Evolutionary conservation across 441 rosid species (phyloP), one percentile per base, ranked within the genome.

Genomic region (Populus hybrid): DNA sequence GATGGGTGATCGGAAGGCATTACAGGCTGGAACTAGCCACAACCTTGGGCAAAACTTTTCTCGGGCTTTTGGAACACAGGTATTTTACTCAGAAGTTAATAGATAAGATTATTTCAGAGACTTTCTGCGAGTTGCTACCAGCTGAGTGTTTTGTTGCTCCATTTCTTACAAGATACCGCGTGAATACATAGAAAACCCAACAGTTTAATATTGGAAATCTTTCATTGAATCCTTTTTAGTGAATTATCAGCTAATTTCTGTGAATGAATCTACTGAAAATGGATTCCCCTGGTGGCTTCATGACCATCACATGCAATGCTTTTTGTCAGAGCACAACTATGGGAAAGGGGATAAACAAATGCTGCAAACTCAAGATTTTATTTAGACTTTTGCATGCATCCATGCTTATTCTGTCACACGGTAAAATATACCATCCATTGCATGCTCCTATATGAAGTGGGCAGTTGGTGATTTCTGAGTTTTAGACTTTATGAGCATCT

Each of bases 1-100:
- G 98, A 95, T 95, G 99, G 98, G 98, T 78, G 99, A 95, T 84
- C 82, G 88, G 67, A 95, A 92, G 83, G 99, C 98, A 65, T 86
- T 92, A 83, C 98, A 92, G 77, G 97, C 97, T 81, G 96, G 98
- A 72, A 92, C 98, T 20, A 92, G 99, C 87, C 98, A 93, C 88
- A 91, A 92, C 85, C 89, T 95, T 71, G 97, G 93, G 68, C 98
- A 95, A 73, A 93, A 95, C 84, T 95, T 92, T 80, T 93, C 97
- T 76, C 90, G 85, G 81, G 95, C 98, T 59, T 95, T 95, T 81
- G 94, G 88, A 78, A 93, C 98, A 54, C 93, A 86, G 93, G 95
- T 92, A 77, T 64, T 64, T 35, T 67, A n/a, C 69, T 67, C 54
- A 6, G 11, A 32, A 14, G 20, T 23, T 40, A 30, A 24, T 28